Percentiles rank a stretch among this genome's conserved stretches.
Evolutionary conservation across 1,139 yeast genomes (phyloP).

Genomic region (Geotrichum macrosporum): DNA sequence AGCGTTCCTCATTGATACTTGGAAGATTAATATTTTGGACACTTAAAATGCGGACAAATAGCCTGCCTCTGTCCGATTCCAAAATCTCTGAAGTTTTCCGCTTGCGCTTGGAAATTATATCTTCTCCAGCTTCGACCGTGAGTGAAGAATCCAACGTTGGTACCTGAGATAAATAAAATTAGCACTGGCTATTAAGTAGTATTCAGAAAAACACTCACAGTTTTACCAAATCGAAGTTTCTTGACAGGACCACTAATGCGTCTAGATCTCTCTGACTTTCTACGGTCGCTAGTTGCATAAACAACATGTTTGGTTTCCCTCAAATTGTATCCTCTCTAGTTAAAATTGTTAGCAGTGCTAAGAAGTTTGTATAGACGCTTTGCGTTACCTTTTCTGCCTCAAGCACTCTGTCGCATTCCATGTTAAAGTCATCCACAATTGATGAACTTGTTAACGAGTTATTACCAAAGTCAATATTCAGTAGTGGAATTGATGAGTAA

Average conservation of each 20-base stretch:
- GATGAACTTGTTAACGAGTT: conserved; percentile 39
- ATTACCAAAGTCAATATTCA: conserved; percentile 34
- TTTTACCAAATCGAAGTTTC: conserved; percentile 15
- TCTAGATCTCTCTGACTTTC: conserved; percentile 20
- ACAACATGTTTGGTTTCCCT: conserved; percentile 36
- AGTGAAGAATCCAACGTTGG: conserved; percentile 17
- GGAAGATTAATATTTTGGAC: conserved; percentile 57
- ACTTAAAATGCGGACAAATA: conserved; percentile 64
- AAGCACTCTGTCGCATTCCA: conserved; percentile 39
- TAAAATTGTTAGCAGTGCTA: background rate
- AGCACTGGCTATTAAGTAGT: no score
- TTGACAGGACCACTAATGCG: conserved; percentile 31
- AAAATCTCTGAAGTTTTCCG: conserved; percentile 16
- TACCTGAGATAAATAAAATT: no score
- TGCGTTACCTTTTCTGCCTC: conserved; percentile 31
- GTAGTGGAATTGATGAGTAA: conserved; percentile 24
- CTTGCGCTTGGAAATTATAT: conserved; percentile 11
- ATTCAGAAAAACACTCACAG: no score
- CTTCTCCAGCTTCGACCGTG: conserved; percentile 20
- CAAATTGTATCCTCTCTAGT: conserved; percentile 36
- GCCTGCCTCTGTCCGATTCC: conserved; percentile 57
- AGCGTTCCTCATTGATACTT: conserved; percentile 50
- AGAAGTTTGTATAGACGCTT: background rate
- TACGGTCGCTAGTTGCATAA: conserved; percentile 31
- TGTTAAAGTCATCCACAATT: conserved; percentile 40